Evolutionary conservation across 768 basidiomycete genomes (phyloP).

Genomic region (Russula sp.): DNA sequence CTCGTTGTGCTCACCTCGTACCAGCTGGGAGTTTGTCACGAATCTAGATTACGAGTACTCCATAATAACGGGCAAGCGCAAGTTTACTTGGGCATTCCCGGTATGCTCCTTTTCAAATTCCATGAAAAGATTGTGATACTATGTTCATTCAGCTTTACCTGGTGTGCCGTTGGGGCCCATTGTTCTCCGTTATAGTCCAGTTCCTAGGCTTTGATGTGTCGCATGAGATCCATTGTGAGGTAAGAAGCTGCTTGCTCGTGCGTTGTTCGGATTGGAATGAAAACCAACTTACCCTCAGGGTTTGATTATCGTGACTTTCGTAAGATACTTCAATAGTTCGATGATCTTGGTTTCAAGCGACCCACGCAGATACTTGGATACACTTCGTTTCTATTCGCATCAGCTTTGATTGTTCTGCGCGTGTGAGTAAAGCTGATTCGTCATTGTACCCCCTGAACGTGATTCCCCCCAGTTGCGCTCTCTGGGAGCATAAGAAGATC

Average conservation of each 20-base stretch:
- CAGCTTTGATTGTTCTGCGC: background rate
- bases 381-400: background rate
- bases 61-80: background rate
- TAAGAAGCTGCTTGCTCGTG: background rate
- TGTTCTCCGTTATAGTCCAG: background rate
- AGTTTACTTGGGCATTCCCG: background rate
- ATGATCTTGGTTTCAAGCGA: background rate
- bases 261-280: too few species aligned
- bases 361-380: background rate
- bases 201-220: background rate
- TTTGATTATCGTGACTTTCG: background rate
- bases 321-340: background rate
- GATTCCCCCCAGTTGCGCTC: background rate
- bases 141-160: background rate
- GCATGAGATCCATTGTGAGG: background rate
- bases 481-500: constrained; percentile 3
- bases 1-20: background rate
- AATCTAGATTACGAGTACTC: background rate
- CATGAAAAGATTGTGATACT: too few species aligned
- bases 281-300: background rate
- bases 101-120: too few species aligned
- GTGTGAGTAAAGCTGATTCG: background rate
- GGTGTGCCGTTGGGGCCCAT: background rate
- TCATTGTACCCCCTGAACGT: background rate
- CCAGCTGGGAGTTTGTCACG: constrained; percentile 5